Evolutionary conservation across 2,329 filamentous ascomycete species (phyloP).

Genomic region (Lachnellula arida): DNA sequence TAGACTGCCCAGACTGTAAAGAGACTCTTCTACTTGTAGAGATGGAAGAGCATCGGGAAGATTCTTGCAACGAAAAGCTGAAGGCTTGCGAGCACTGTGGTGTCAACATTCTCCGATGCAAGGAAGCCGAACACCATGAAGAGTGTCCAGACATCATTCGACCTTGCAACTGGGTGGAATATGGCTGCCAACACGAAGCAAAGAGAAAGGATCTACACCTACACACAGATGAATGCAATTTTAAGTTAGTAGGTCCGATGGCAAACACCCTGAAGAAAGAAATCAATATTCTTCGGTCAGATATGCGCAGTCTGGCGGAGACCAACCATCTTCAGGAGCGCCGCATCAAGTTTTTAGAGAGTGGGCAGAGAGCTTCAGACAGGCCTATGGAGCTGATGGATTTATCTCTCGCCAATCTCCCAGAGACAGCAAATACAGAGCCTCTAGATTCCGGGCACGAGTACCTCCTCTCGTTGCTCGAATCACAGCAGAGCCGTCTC

Average conservation of each 20-base stretch:
- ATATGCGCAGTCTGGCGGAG: conserved; percentile 42
- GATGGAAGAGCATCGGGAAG: conserved; percentile 43
- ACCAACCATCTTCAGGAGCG: conserved; percentile 38
- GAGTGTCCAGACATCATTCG: conserved; percentile 42
- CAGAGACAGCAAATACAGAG: conserved; percentile 18
- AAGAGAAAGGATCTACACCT: conserved; percentile 38
- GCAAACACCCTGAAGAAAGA: conserved; percentile 44
- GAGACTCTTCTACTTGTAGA: conserved; percentile 40
- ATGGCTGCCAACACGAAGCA: conserved; percentile 43
- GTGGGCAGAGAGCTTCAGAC: conserved; percentile 27
- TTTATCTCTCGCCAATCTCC: conserved; percentile 26
- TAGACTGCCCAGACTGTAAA: conserved; percentile 51
- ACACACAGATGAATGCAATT: conserved; percentile 47
- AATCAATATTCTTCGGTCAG: conserved; percentile 33
- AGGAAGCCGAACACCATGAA: conserved; percentile 30
- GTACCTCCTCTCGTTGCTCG: conserved; percentile 42
- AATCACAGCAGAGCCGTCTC: conserved; percentile 51
- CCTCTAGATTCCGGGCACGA: conserved; percentile 38
- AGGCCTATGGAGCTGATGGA: conserved; percentile 21
- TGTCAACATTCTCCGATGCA: conserved; percentile 23
- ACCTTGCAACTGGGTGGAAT: conserved; percentile 44
- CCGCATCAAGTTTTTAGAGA: conserved; percentile 41
- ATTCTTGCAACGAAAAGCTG: conserved; percentile 40
- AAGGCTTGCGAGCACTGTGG: conserved; percentile 27
- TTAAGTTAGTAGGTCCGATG: conserved; percentile 48